These are phyloP conservation scores for Triticum aestivum DNA, from an alignment of 176 grass and related monocot genomes.

Conservation along the genomic window DNA sequence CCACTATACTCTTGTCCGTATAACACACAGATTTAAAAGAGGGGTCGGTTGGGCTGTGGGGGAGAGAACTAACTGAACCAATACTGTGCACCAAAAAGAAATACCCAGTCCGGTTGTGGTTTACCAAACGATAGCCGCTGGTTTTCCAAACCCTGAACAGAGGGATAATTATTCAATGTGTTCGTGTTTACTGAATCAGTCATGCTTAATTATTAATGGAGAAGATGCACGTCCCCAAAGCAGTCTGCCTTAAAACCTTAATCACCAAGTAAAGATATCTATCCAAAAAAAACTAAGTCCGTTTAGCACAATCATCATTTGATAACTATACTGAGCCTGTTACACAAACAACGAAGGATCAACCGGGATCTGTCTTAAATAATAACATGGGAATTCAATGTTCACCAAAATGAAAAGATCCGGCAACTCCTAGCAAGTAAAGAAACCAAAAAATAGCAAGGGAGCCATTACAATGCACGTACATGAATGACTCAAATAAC, in stretches of 20 bases:
- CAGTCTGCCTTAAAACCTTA: neutral
- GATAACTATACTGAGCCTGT: neutral
- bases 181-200: slow-evolving; percentile 4
- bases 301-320: neutral
- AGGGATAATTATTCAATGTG: neutral
- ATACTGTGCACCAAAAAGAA: neutral
- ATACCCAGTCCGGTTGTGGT: neutral
- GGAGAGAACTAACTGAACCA: neutral
- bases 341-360: neutral
- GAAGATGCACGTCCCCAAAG: neutral
- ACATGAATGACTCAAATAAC: neutral
- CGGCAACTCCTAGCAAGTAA: neutral
- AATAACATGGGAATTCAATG: neutral
- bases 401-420: slow-evolving; percentile 1
- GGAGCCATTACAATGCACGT: neutral
- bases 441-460: neutral
- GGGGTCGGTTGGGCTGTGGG: neutral
- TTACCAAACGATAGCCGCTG: neutral
- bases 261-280: neutral
- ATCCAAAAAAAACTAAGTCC: neutral
- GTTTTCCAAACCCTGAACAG: neutral
- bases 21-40: neutral
- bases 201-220: neutral
- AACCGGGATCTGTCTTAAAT: neutral
- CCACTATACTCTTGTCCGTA: neutral